Evolutionary conservation across 257 asterid species (phyloP).

Genomic region (Echites panduratus): DNA sequence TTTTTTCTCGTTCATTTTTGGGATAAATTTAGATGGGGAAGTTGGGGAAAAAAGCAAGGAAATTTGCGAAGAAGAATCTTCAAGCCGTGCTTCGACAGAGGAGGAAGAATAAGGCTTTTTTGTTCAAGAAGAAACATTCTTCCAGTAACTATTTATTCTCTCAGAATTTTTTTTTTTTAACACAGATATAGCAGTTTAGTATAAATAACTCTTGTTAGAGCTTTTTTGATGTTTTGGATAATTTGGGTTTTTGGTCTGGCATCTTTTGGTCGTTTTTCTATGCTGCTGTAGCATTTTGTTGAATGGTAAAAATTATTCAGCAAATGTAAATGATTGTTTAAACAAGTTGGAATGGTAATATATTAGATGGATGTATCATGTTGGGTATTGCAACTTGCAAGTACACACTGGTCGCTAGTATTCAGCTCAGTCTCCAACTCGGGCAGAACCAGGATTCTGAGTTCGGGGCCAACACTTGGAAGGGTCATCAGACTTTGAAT

Average conservation of each 20-base stretch:
- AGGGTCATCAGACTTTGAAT: neutral
- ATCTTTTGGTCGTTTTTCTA: neutral
- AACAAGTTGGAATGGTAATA: neutral
- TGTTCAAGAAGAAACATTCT: slow-evolving; percentile 51
- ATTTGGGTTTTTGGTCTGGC: neutral
- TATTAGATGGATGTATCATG: neutral
- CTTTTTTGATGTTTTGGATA: neutral
- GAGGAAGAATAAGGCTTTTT: slow-evolving; percentile 61
- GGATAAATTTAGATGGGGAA: slow-evolving; percentile 49
- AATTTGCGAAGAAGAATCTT: slow-evolving; percentile 91
- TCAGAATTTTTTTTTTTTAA: neutral
- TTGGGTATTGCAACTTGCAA: neutral
- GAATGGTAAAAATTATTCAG: neutral
- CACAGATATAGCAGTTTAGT: neutral
- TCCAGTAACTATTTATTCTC: slow-evolving; percentile 29
- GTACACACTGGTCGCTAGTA: neutral
- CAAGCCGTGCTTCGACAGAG: slow-evolving; percentile 63
- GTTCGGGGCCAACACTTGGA: neutral
- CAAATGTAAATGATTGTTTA: neutral
- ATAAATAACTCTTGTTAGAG: neutral
- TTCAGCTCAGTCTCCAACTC: neutral
- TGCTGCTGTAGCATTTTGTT: neutral
- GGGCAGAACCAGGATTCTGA: neutral
- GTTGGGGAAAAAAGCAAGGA: slow-evolving; percentile 90
- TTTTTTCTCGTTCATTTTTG: neutral